These are phyloP conservation scores for Pelargonium cotyledonis DNA, from an alignment of 441 rosid species.

Conservation along the genomic window DNA sequence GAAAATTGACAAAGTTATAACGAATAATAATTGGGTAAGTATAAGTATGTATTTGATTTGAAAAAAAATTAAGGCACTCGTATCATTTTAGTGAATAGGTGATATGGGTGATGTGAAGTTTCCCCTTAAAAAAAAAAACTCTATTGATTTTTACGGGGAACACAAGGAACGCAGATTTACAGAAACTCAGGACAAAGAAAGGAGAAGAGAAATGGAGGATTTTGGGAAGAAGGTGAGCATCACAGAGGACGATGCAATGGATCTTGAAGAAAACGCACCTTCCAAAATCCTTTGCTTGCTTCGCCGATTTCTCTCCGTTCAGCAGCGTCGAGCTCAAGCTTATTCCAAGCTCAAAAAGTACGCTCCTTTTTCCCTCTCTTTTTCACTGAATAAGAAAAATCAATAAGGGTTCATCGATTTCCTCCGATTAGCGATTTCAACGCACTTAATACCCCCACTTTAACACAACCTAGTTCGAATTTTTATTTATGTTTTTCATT, in stretches of 20 bases:
- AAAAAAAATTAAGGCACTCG: too few species aligned
- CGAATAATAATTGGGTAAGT: too few species aligned
- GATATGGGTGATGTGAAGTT: too few species aligned
- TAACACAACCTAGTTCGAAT: not conserved
- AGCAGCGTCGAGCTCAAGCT: slow-evolving; percentile 83
- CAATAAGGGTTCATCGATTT: not conserved
- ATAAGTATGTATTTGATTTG: too few species aligned
- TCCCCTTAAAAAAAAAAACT: too few species aligned
- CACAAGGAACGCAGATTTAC: not conserved
- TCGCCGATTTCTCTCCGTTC: slow-evolving; percentile 56
- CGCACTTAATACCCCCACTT: not conserved
- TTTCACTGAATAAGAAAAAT: not conserved
- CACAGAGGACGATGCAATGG: slow-evolving; percentile 28
- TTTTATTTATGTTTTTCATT: not conserved
- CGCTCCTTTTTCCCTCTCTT: not conserved
- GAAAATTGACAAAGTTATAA: too few species aligned
- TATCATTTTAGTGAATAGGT: too few species aligned
- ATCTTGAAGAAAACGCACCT: slow-evolving; percentile 20
- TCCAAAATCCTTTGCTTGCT: slow-evolving; percentile 42
- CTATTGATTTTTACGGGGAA: not conserved
- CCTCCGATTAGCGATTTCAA: not conserved
- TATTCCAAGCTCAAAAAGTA: slow-evolving; percentile 71
- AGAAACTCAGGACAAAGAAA: not conserved
- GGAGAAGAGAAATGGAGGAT: slow-evolving; percentile 46
- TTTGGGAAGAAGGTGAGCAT: slow-evolving; percentile 62